A percentile compares a stretch with the other conserved stretches of the same genome.
These are phyloP conservation scores for Murraya koenigii DNA, from an alignment of 345 rosid species.

Conservation along the genomic window DNA sequence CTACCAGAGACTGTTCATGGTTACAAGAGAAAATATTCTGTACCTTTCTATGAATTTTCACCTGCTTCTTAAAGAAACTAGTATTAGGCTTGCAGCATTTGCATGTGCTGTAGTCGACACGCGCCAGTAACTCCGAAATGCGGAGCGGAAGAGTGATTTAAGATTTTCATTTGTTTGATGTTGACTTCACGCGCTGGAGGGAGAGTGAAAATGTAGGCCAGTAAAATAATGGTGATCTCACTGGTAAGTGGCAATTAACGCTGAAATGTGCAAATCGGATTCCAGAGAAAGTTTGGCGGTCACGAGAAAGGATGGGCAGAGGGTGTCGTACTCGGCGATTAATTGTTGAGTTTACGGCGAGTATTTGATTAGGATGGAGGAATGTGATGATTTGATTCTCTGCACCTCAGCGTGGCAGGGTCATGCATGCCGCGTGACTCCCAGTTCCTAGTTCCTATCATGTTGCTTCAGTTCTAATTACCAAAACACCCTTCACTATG, in stretches of 20 bases:
- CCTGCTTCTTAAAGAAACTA: neutral
- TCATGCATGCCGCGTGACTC: slow-evolving; percentile 17
- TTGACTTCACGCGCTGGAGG: neutral
- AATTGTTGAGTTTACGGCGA: slow-evolving; percentile 1
- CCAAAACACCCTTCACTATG: neutral
- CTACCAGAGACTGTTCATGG: neutral
- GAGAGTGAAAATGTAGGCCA: neutral
- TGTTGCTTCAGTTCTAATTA: neutral
- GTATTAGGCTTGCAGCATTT: no score
- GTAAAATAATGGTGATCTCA: slow-evolving; percentile 1
- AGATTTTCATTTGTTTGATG: neutral
- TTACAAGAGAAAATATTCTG: slow-evolving; percentile 5
- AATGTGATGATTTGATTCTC: slow-evolving; percentile 7
- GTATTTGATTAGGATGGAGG: neutral
- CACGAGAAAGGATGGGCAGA: slow-evolving; percentile 7
- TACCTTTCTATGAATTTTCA: slow-evolving; percentile 10
- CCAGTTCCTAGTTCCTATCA: neutral
- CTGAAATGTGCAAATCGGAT: slow-evolving; percentile 4
- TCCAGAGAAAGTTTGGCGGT: slow-evolving; percentile 4
- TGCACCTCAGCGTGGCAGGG: slow-evolving; percentile 8
- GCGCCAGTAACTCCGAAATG: neutral
- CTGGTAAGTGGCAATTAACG: no score
- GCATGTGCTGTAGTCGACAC: neutral
- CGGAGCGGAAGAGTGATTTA: no score
- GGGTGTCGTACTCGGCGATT: slow-evolving; percentile 9